Conservation (phyloP, 2,329 filamentous ascomycete genomes). For the Hypoxylon sp. region DNA sequence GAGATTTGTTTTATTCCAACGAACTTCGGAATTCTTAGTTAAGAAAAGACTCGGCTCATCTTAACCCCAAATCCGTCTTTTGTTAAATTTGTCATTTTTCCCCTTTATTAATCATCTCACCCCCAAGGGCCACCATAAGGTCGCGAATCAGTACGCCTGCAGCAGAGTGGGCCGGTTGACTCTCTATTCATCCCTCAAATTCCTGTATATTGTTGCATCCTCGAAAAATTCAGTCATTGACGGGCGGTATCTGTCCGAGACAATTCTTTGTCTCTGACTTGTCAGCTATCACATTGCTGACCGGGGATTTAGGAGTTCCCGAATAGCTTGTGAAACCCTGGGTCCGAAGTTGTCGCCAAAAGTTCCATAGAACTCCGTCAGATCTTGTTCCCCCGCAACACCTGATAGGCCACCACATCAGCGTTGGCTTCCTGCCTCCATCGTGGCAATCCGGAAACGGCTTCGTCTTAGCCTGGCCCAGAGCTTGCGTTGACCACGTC, state of each 20-base stretch:
- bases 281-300: conserved; percentile 11
- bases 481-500: conserved; percentile 6
- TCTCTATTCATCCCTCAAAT: conserved; percentile 25
- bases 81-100: conserved; percentile 2
- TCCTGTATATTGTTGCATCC: conserved; percentile 15
- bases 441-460: conserved; percentile 11
- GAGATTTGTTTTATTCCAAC: conserved; percentile 18
- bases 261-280: conserved; percentile 6
- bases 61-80: conserved; percentile 25
- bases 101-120: conserved; percentile 26
- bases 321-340: conserved; percentile 1
- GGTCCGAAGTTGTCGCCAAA: conserved; percentile 13
- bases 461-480: conserved; percentile 8
- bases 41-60: conserved; percentile 22
- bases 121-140: conserved; percentile 20
- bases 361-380: conserved; percentile 11
- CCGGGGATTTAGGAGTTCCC: background rate
- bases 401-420: conserved; percentile 17
- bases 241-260: conserved; percentile 5
- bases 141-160: conserved; percentile 26
- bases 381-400: conserved; percentile 11
- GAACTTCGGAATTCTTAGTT: conserved; percentile 27
- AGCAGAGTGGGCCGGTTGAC: conserved; percentile 33
- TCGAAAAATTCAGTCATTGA: conserved; percentile 21
- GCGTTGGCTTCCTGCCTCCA: conserved; percentile 1